Evolutionary conservation across 495 filamentous ascomycete genomes (phyloP), one percentile per base, ranked within the genome.

Genomic region (Delitschia confertaspora): DNA sequence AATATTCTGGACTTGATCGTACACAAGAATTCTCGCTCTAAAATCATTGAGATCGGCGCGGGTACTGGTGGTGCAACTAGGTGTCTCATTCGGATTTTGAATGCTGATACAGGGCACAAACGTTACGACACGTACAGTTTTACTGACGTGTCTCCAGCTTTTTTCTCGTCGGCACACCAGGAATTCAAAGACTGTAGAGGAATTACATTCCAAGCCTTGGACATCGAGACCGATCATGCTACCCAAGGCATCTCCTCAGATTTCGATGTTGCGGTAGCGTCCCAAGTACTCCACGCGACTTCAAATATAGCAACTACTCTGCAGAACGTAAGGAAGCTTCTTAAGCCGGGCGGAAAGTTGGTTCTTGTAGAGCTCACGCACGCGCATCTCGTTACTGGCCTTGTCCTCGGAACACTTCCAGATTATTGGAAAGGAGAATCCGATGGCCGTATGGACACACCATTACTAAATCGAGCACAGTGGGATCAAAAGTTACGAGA

Each of bases 231-330:
- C 17, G 40, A 55, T 33, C 51, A 45, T 3, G 6, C 25, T 7
- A 2, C 3, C 6, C 45, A 55, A 33, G 46, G 46, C 17, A 45
- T 18, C 20, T 4, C 38, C 14, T 6, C 35, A n/a, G 29, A 4
- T 4, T 55, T 40, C 41, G 51, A 55, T 22, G 4, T 55, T n/a
- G 45, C 50, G n/a, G 30, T 55, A 1, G 34, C 39, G 10, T 39
- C 23, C 1, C n/a, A 50, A 3, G 14, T 20, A 16, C 18, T 55
- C 1, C 51, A 55, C 21, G 23, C 39, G 10, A 30, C 51, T 2
- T 2, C 0, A 13, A 33, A 30, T n/a, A 23, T 55, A 0, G 11
- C 3, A 8, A 26, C 34, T 13, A 32, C 46, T 1, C 33, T 55
- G 11, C 1, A 16, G 25, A 45, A 55, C 33, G 5, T 1, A 21